Conservation (phyloP, 2,329 filamentous ascomycete species). For the Lasiodiplodia gonubiensis region DNA sequence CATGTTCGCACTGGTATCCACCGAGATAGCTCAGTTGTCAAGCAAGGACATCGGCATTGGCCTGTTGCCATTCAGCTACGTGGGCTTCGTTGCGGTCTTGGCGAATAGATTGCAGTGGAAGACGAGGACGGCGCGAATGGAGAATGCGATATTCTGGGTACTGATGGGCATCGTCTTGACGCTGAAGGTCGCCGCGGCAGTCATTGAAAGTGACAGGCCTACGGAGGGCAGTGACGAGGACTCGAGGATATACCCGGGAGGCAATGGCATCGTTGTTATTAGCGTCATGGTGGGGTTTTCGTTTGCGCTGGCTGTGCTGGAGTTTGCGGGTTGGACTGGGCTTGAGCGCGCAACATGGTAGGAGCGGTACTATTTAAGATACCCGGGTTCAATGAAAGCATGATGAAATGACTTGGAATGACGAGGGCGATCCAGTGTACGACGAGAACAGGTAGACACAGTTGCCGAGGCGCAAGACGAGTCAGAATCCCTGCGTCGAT, state of each 20-base stretch:
- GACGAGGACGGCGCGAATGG: constrained; percentile 35
- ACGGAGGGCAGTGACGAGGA: constrained; percentile 33
- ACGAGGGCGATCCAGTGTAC: not conserved
- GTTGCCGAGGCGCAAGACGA: not conserved
- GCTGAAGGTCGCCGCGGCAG: constrained; percentile 40
- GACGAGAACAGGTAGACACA: not conserved
- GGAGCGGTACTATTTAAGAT: not conserved
- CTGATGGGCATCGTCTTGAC: constrained; percentile 29
- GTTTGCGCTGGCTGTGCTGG: constrained; percentile 37
- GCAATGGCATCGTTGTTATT: constrained; percentile 43
- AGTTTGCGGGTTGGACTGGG: constrained; percentile 31
- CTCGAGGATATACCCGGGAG: constrained; percentile 38
- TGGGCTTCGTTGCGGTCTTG: constrained; percentile 39
- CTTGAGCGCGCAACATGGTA: constrained; percentile 1
- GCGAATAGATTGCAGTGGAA: constrained; percentile 32
- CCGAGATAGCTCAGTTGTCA: constrained; percentile 43
- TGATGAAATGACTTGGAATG: not conserved
- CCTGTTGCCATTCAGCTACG: constrained; percentile 43
- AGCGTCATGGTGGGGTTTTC: constrained; percentile 44
- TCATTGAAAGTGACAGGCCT: constrained; percentile 37
- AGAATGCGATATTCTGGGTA: constrained; percentile 40
- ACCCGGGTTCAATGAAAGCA: not conserved
- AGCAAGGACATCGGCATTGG: constrained; percentile 41
- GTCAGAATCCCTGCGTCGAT: constrained; percentile 13
- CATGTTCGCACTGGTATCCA: constrained; percentile 41